Base-by-base conservation (phyloP, 352 stramenopile species). In the Phytophthora brassicae region DNA sequence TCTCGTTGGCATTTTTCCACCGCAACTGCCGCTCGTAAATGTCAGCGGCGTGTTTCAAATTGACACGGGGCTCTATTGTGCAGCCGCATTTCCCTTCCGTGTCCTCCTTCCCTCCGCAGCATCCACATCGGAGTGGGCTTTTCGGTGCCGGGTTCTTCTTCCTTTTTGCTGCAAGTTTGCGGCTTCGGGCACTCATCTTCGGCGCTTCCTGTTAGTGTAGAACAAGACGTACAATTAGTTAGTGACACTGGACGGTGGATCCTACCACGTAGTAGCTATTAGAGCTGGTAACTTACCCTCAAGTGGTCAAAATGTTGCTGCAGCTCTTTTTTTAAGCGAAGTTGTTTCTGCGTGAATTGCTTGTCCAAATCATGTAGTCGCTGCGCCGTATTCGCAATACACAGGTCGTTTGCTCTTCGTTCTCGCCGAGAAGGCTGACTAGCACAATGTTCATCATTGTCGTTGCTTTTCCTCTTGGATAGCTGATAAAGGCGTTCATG, bases 1-100 rank as follows among this genome's bases (percentile, higher is more conserved):
- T 58, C 23, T 89, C 69, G 28, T 82, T 88, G 23, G 63, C 50
- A 13, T 71, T 52, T 58, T 88, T 84, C 83, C 83, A 92, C 22
- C 71, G 66, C 0, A 89, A 19, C 22, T 92, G 83, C 7, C 77
- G 74, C 4, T 77, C 60, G 50, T 85, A 92, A 22, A 92, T 86
- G 14, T 62, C 64, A 5, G 51, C 54, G 6, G 83, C 81, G 14
- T 77, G 53, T 2, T 56, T 48, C 26, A 47, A 8, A 13, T 64
- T 72, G 1, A 83, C 56, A 22, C 53, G 38, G 33, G 33, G 35
- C 38, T 56, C 47, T 16, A 44, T 48, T 24, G 26, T 60, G 26
- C 61, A 69, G 22, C 61, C 48, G 23, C 61, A 69, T 19, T 60
- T 60, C 6, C 61, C 61, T n/a, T 69, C 61, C 20, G 35, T 50